Evolutionary conservation across 2,329 filamentous ascomycete genomes (phyloP).

Genomic region (Aureobasidium sp.): DNA sequence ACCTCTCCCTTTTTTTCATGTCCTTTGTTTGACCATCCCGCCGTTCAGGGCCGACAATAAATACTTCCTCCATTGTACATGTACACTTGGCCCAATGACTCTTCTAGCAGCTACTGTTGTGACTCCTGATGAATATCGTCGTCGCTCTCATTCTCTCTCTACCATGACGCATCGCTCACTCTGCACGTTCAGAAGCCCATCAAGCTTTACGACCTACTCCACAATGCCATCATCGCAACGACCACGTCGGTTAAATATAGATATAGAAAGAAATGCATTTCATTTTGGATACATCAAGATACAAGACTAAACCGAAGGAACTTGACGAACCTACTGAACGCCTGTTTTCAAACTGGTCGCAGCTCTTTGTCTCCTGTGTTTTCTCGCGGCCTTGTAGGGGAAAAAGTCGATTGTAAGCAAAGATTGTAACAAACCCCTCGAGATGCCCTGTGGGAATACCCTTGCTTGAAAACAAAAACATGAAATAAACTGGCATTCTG

Average conservation of each 20-base stretch:
- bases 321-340: background rate
- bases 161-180: background rate
- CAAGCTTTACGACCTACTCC: background rate
- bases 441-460: conserved; percentile 8
- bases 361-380: background rate
- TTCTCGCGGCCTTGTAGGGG: background rate
- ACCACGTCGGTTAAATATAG: background rate
- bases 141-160: background rate
- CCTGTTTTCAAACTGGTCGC: background rate
- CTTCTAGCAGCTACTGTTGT: background rate
- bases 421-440: background rate
- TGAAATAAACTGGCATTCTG: background rate
- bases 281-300: background rate
- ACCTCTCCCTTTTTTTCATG: background rate
- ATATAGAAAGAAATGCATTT: background rate
- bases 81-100: background rate
- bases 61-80: background rate
- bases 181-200: background rate
- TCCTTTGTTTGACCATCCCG: background rate
- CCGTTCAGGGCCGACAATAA: conserved; percentile 4
- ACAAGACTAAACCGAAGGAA: background rate
- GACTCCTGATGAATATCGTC: background rate
- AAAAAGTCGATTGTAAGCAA: background rate
- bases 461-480: background rate
- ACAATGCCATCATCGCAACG: background rate